Base-by-base conservation (phyloP, 805 yeast species). In the Yarrowia deformans region DNA sequence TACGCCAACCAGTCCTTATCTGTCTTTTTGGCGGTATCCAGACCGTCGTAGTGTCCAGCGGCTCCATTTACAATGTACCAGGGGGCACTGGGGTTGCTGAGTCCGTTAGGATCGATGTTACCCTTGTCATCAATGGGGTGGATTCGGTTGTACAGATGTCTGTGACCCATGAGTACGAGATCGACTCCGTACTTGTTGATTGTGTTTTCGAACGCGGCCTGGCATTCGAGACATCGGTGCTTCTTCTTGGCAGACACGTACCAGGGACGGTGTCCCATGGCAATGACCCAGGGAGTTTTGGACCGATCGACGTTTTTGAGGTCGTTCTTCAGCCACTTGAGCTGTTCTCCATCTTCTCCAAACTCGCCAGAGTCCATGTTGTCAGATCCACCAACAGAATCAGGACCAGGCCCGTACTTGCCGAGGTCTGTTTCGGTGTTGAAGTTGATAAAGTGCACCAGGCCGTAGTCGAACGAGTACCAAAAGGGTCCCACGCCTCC, bases 391-490 rank as follows among this genome's bases (percentile, higher is more conserved):
- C 63, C 63, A 14, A 69, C 48, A 8, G 72, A 73, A 37, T 68
- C 56, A 29, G 75, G 71, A 7, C 69, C 74, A 39, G 74, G 48
- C 37, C 69, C 60, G 18, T 72, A 73, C 56, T 70, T 60, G n/a
- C 73, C 76, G 43, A 74, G 70, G 63, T 77, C 79, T 1, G 79
- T 75, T 69, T 77, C 79, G 23, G 77, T 74, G 69, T 76, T 73
- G 61, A 77, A 58, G 48, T 71, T 72, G n/a, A 77, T 70, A 56
- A 75, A 77, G 69, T 77, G 79, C 10, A 72, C 79, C 66, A 71
- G 68, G 16, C 78, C 77, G 69, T 77, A 75, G 50, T 77, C 77
- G 42, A 74, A 77, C 9, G 79, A 77, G 69, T 76, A 77, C 79
- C 79, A 77, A 72, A 77, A 72, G 45, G 75, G 76, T 10, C 72